A percentile compares a stretch with the other conserved stretches of the same genome.
phyloP scores from a whole-genome alignment of 352 stramenopile species.

The Globisporangium nodosum region DNA sequence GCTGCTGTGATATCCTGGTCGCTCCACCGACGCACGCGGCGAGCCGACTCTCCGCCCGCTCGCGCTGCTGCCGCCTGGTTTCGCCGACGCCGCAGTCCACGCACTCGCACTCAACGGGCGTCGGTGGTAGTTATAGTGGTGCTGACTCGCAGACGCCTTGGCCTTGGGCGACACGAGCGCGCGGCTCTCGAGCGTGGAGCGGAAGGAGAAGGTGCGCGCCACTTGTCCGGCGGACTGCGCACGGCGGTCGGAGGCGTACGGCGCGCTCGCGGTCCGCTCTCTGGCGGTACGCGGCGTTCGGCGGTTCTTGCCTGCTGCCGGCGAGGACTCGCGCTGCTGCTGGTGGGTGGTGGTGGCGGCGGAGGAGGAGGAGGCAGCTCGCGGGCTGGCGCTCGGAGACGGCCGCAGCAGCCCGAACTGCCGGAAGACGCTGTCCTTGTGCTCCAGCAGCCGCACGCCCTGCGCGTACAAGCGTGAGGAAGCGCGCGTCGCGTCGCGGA shows the following conservation, averaged over 20 bases:
- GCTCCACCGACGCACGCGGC: too few species aligned
- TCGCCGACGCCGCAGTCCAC: background rate
- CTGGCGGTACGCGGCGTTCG: background rate
- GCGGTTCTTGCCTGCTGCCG: background rate
- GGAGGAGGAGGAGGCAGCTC: background rate
- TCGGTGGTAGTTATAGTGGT: background rate
- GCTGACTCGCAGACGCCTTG: background rate
- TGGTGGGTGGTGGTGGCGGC: background rate
- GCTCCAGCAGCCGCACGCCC: conserved; percentile 38
- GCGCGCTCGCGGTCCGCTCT: conserved; percentile 5
- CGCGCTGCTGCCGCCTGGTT: background rate
- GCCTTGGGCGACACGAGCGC: conserved; percentile 25
- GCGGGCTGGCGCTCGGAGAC: background rate
- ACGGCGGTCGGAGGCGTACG: conserved; percentile 23
- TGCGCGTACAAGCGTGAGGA: conserved; percentile 58
- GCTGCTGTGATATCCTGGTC: background rate
- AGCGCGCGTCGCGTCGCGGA: conserved; percentile 12
- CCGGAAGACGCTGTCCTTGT: conserved; percentile 55
- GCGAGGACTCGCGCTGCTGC: conserved; percentile 1
- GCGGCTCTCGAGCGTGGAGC: conserved; percentile 35
- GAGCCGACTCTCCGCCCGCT: background rate
- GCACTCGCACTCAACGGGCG: background rate
- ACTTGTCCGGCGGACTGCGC: conserved; percentile 4
- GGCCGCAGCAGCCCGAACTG: conserved; percentile 39
- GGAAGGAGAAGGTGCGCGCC: conserved; percentile 31